phyloP scores from a whole-genome alignment of 305 asterid genomes.

The Rubia tinctorum region DNA sequence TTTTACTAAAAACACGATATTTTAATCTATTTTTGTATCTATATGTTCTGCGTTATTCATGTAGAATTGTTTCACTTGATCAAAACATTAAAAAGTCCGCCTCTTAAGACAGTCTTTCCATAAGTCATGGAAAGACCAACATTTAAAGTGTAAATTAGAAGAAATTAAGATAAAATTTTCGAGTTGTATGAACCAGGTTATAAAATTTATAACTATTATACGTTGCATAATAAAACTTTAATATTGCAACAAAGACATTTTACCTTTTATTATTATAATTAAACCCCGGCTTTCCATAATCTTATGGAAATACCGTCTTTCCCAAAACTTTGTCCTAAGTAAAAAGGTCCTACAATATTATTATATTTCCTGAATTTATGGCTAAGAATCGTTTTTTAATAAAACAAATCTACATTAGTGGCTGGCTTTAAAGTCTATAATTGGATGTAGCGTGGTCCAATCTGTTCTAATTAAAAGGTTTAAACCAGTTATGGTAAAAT shows the following conservation, averaged over 20 bases:
- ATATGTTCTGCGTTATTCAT: background rate
- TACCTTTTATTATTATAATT: rapidly evolving
- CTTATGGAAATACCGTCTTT: background rate
- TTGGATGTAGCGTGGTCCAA: background rate
- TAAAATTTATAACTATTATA: too few relatives aligned
- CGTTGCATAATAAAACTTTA: too few relatives aligned
- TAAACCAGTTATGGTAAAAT: too few relatives aligned
- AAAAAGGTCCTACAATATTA: too few relatives aligned
- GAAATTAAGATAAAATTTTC: too few relatives aligned
- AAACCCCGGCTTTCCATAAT: rapidly evolving
- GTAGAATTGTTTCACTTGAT: background rate
- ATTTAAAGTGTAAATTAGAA: rapidly evolving
- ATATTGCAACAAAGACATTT: too few relatives aligned
- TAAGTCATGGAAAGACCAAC: rapidly evolving
- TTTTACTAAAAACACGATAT: background rate
- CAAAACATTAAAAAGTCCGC: too few relatives aligned
- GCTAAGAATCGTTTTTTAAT: too few relatives aligned
- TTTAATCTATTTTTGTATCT: background rate
- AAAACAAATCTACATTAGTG: background rate
- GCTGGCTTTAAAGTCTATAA: background rate
- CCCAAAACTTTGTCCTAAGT: too few relatives aligned
- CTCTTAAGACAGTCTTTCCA: too few relatives aligned
- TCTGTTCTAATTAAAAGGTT: background rate
- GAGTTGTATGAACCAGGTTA: too few relatives aligned
- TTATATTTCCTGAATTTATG: too few relatives aligned